Evolutionary conservation across 164 flowering plant species (phyloP).

Genomic region (Litsea cubeba): DNA sequence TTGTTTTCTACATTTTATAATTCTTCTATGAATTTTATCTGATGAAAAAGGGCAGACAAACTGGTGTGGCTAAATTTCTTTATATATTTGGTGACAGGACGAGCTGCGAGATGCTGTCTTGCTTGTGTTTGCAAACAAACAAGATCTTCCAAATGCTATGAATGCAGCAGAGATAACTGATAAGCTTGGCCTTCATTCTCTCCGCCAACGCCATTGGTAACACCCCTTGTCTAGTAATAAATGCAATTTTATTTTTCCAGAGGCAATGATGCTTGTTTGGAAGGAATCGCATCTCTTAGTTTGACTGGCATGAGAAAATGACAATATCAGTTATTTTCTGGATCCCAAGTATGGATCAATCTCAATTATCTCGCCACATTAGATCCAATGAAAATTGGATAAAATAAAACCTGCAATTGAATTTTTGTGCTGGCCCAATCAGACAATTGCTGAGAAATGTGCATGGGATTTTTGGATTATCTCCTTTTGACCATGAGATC

Average conservation of each 20-base stretch:
- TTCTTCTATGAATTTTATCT: background rate
- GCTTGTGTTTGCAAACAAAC: conserved; percentile 99
- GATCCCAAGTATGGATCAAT: too few relatives aligned
- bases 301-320: too few relatives aligned
- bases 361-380: background rate
- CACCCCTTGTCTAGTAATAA: background rate
- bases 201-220: conserved; percentile 96
- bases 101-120: conserved; percentile 95
- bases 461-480: background rate
- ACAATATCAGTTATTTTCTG: too few relatives aligned
- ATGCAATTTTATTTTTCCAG: background rate
- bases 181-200: conserved; percentile 94
- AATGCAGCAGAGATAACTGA: conserved; percentile 99
- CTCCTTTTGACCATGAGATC: background rate
- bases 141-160: conserved; percentile 99
- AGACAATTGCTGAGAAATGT: background rate
- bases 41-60: background rate
- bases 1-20: too few relatives aligned
- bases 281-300: background rate
- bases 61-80: background rate
- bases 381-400: background rate
- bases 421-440: background rate
- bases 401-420: background rate
- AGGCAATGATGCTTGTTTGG: background rate
- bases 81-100: conserved; percentile 46